Evolutionary conservation across 345 rosid species (phyloP), one percentile per base, ranked within the genome.

Genomic region (Isatis tinctoria): DNA sequence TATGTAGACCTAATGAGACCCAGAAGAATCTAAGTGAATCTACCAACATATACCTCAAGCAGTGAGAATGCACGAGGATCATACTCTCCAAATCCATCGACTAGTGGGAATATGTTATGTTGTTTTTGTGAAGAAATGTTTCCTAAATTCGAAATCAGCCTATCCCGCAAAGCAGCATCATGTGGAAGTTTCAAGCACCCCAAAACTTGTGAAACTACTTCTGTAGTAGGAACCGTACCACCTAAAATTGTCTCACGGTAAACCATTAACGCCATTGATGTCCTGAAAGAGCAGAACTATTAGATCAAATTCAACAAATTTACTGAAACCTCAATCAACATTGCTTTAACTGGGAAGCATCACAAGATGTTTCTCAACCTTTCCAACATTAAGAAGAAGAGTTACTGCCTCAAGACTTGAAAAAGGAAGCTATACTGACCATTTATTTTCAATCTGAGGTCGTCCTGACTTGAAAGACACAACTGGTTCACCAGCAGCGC

Each of bases 21-120:
- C 26, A 36, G 9, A 51, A 56, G 14, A 75, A 65, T 63, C 40
- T 51, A 39, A 13, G 6, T 57, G 77, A 69, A 65, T 57, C 53
- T 45, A 72, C 14, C 16, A 33, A 82, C 62, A 61, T 63, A 93
- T 63, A 93, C 98, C 98, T 88, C 96, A 67, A 90, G 89, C 65
- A 90, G 65, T 39, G 97, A 90, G 66, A 93, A 89, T 67, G 98
- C 95, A 77, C 97, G 83, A 73, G 98, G 91, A 74, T 94, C 98
- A 60, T 88, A 94, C 82, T 94, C 97, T 74, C 90, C 98, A 82
- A 91, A 94, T 73, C 97, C 97, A 71, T 94, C 98, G 3, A 94
- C 80, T 63, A 91, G 70, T 20, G 96, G 86, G 77, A 82, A 78
- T 32, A 89, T 84, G 68, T 85, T 87, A 30, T 83, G 82, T 70